Conservation (phyloP, 2,329 filamentous ascomycete species). For the Diaporthe longicolla region DNA sequence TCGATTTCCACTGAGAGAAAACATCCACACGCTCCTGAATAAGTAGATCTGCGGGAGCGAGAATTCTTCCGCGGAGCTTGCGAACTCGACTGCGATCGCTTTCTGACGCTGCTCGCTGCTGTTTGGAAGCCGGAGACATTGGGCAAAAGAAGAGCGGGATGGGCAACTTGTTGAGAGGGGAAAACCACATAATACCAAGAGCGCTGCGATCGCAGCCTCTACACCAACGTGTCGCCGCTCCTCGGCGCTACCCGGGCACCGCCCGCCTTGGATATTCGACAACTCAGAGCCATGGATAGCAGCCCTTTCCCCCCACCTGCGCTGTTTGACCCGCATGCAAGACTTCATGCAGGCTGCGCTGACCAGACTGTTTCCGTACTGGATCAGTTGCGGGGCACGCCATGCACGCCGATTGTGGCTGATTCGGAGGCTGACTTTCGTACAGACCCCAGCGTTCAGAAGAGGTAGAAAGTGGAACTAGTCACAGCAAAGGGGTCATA, state of each 20-base stretch:
- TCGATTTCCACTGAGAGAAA: slow-evolving; percentile 4
- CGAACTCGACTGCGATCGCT: neutral
- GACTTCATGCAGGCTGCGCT: slow-evolving; percentile 20
- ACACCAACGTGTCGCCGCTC: neutral
- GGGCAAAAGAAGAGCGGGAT: neutral
- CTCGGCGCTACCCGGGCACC: neutral
- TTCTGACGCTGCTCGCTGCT: neutral
- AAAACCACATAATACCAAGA: neutral
- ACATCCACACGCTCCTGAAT: slow-evolving; percentile 24
- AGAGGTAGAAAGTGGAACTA: neutral
- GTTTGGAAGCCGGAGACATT: neutral
- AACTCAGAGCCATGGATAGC: neutral
- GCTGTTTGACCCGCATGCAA: neutral
- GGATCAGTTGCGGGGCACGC: slow-evolving; percentile 20
- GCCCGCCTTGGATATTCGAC: neutral
- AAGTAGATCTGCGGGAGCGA: neutral
- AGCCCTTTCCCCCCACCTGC: neutral
- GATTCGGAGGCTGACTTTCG: neutral
- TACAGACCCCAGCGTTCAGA: neutral
- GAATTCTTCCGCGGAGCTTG: neutral
- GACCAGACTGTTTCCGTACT: neutral
- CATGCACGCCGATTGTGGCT: slow-evolving; percentile 6
- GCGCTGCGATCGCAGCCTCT: slow-evolving; percentile 11
- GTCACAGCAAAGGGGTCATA: neutral
- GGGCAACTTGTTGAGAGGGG: neutral